phyloP scores from a whole-genome alignment of 345 rosid species.

The Diplotaxis tenuifolia region DNA sequence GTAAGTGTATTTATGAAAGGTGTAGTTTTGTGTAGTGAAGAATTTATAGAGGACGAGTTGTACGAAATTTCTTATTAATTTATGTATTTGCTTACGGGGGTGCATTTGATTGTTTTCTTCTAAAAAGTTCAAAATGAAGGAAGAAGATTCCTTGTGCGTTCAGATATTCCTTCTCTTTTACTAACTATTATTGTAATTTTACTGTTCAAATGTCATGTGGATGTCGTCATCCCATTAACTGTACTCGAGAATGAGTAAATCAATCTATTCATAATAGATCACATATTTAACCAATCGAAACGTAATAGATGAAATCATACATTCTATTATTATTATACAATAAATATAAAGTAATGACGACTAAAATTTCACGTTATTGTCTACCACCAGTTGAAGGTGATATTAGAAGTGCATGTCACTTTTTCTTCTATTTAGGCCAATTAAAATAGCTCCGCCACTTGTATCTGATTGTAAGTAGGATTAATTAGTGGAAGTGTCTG shows the following conservation, averaged over 20 bases:
- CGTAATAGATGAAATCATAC: not conserved
- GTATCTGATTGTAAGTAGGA: slow-evolving; percentile 7
- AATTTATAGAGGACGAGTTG: slow-evolving; percentile 15
- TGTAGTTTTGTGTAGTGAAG: not conserved
- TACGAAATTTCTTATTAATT: not conserved
- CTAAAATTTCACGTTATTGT: not conserved
- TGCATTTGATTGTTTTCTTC: not conserved
- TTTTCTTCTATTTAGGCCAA: slow-evolving; percentile 5
- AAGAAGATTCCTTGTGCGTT: slow-evolving; percentile 31
- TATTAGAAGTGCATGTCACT: slow-evolving; percentile 1
- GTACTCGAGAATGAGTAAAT: not conserved
- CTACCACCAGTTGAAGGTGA: slow-evolving; percentile 19
- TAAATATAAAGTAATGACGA: slow-evolving; percentile 9
- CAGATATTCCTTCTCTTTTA: slow-evolving; percentile 22
- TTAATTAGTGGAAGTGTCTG: slow-evolving; percentile 9
- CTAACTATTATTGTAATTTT: not conserved
- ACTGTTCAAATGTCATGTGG: slow-evolving; percentile 6
- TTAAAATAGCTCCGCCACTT: not conserved
- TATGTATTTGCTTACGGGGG: not conserved
- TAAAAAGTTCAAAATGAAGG: not conserved
- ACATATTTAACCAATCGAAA: not conserved
- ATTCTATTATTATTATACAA: not conserved
- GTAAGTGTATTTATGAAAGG: slow-evolving; percentile 7
- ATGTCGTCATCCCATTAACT: slow-evolving; percentile 10
- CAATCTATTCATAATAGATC: not conserved